Evolutionary conservation across 306 rosid species (phyloP), one percentile per base, ranked within the genome.

Genomic region (Sophora flavescens): DNA sequence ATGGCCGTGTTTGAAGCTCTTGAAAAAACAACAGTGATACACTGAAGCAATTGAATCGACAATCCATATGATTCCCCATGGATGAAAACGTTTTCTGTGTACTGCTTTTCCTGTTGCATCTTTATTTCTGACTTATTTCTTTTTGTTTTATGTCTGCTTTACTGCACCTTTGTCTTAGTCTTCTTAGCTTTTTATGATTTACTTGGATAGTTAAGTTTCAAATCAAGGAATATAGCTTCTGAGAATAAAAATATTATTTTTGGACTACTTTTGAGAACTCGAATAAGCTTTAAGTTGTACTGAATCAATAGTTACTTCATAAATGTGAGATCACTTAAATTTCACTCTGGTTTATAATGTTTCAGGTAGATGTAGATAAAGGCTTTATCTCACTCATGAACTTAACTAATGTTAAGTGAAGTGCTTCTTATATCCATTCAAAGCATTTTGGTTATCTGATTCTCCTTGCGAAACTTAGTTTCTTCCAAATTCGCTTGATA

Each of bases 311-410:
- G 13, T n/a, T 44, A 45, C 6, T 67, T 14, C 14, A 67, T 67
- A 14, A 28, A 45, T 6, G 42, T 4, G n/a, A 68, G 57, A 28
- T 48, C 4, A 8, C 53, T 14, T 48, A 1, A 41, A 41, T 41
- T 41, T 41, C 12, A 6, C 44, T 39, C 44, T 39, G 44, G 1
- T 39, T 39, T 6, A 39, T 6, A 35, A 52, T 62, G 50, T 22
- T 32, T 63, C n/a, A 35, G 28, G 18, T 44, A 6, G 69, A 63
- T 74, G 7, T 57, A n/a, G 10, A 42, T 75, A 32, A 38, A 74
- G 48, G 81, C 56, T 61, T n/a, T 42, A 68, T 16, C 73, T 60
- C 67, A n/a, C 48, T 62, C n/a, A 6, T 73, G 70, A 78, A 45
- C 38, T 76, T 53, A 17, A 44, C 58, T 44, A 47, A 45, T 47